Base-by-base conservation (phyloP, 2,329 filamentous ascomycete species). In the Podosphaera xanthii region DNA sequence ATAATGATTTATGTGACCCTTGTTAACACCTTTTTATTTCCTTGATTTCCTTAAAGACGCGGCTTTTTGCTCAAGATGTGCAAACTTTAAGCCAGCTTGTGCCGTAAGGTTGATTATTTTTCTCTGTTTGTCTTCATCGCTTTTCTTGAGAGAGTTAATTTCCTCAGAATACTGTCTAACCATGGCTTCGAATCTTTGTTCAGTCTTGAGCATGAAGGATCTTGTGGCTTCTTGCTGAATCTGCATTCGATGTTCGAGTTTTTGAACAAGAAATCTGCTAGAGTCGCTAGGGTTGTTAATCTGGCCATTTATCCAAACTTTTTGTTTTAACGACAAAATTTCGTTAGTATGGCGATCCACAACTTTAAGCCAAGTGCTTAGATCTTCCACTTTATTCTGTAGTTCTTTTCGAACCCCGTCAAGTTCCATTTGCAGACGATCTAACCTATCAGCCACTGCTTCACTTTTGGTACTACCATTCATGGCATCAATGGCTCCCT, bases 401-500 rank as follows among this genome's bases (percentile, higher is more conserved):
- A 55, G 52, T 38, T 55, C 52, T 38, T 34, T 55, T n/a, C 52
- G 52, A 10, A 55, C 30, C 31, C 14, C 35, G n/a, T 35, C 52
- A 4, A 55, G 31, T 12, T 49, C 56, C 9, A 12, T 48, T 58
- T 58, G 36, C 22, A 49, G 56, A 12, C 38, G 30, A n/a, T 58
- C 40, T 30, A 58, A 40, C 9, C 40, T 48, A 30, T 36, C 46
- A 10, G 38, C 35, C 30, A 58, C 31, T 22, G 22, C 44, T 58
- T 36, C 44, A 10, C 36, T 42, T 30, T 57, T 33, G 3, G 10
- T 34, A n/a, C 10, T 58, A 4, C 44, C 31, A 6, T 38, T 34
- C 40, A 58, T 58, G 2, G 38, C 44, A 33, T 58, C 56, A 9
- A 58, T 58, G n/a, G 56, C 40, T 10, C 56, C 40, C 46, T 58